Evolutionary conservation across 2,329 filamentous ascomycete genomes (phyloP), one percentile per base, ranked within the genome.

Genomic region (Colletotrichum lindemuthianum): DNA sequence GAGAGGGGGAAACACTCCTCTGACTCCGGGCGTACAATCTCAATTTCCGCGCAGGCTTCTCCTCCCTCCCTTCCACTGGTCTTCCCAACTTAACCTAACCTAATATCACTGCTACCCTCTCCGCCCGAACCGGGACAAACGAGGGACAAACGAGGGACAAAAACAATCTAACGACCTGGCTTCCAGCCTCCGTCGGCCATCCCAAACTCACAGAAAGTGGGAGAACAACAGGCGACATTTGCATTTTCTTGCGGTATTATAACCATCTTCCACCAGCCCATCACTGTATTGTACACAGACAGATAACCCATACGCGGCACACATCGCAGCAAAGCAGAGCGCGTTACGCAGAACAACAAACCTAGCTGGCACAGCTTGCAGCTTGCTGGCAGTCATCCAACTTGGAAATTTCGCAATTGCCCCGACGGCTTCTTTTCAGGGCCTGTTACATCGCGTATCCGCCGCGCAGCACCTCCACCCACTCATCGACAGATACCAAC

Each of bases 361-460:
- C 24, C 24, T 24, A 24, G 24, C 24, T 24, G 4, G 36, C 51
- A 33, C 39, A 11, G 39, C 37, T 11, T 5, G 24, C 24, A 24
- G 24, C 24, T 24, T 24, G 39, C 13, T 44, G 44, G 48, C 44
- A 58, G 55, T 44, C 45, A 41, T 49, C 45, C 37, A 40, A 37
- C 12, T 58, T 34, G 34, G 34, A 44, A 49, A 58, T 33, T 32
- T 58, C 50, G 24, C 57, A 61, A 61, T 65, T 61, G 39, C 58
- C 41, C 61, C 61, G 61, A 61, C 58, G 61, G 61, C 34, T 33
- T 24, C 40, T 61, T 15, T 44, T 65, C 61, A 61, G 58, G 57
- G 47, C 43, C 51, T 50, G 61, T 65, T 61, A 41, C 36, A 65
- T 57, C 61, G 61, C 61, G 61, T 61, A 56, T 65, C 61, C 58